A percentile compares a stretch with the other conserved stretches of the same genome.
Conservation (phyloP, 2,329 filamentous ascomycete species). For the Paecilomyces niveus region DNA sequence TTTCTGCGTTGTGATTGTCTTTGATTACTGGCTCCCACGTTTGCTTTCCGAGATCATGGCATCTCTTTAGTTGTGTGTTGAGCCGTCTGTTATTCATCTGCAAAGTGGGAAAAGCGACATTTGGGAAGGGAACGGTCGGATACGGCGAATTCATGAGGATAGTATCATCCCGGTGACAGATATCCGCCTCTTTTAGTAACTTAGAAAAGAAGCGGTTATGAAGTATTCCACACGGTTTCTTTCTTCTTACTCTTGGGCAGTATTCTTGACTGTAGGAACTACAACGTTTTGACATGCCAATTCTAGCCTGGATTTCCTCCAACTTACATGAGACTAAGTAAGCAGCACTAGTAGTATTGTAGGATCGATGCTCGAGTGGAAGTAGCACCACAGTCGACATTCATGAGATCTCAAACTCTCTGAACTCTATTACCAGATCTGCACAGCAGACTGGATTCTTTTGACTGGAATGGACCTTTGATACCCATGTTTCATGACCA, state of each 20-base stretch:
- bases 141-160: neutral
- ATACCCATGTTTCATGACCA: too few species aligned
- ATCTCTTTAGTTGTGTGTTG: neutral
- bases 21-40: neutral
- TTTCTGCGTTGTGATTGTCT: neutral
- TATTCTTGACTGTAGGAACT: too few species aligned
- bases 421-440: too few species aligned
- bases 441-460: too few species aligned
- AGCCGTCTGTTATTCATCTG: neutral
- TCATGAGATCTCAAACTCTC: too few species aligned
- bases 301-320: too few species aligned
- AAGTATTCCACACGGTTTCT: neutral
- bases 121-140: neutral
- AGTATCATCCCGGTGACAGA: neutral
- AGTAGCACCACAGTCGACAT: too few species aligned
- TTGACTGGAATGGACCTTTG: too few species aligned
- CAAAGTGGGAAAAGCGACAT: neutral
- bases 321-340: too few species aligned
- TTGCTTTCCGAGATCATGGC: neutral
- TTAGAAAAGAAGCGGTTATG: neutral
- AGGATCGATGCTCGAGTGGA: too few species aligned
- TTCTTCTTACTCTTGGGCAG: neutral
- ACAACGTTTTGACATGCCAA: too few species aligned
- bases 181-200: neutral
- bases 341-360: too few species aligned